Conservation (phyloP, 1,284 basidiomycete species). For the Boletus sp. region DNA sequence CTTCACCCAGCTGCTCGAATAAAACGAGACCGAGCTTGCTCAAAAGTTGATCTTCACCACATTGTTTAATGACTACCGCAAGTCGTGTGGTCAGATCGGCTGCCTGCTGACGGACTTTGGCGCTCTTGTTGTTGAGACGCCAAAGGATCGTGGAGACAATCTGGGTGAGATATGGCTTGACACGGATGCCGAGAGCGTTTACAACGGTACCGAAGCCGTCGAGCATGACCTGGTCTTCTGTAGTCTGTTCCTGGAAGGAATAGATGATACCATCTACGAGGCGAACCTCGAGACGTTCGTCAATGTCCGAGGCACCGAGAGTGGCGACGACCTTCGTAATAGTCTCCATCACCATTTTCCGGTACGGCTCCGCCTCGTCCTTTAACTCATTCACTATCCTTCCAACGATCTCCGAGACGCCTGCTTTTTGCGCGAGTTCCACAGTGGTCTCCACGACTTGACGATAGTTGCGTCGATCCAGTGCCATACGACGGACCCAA, state of each 20-base stretch:
- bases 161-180: conserved; percentile 97
- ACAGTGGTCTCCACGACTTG: conserved; percentile 99
- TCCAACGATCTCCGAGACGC: conserved; percentile 93
- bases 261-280: conserved; percentile 99
- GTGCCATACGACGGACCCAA: conserved; percentile 97
- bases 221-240: conserved; percentile 98
- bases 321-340: conserved; percentile 95
- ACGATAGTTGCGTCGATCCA: conserved; percentile 93
- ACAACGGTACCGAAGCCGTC: conserved; percentile 98
- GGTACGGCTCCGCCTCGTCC: conserved; percentile 93
- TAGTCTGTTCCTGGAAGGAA: conserved; percentile 98
- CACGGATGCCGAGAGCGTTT: conserved; percentile 93
- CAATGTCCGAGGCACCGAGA: conserved; percentile 93
- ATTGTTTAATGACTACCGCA: conserved; percentile 97
- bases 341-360: conserved; percentile 99
- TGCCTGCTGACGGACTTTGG: conserved; percentile 98
- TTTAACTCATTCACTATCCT: conserved; percentile 96
- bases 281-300: conserved; percentile 90
- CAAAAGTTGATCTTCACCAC: conserved; percentile 92
- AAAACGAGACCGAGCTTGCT: conserved; percentile 96
- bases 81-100: conserved; percentile 94
- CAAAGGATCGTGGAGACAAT: conserved; percentile 99
- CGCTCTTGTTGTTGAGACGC: conserved; percentile 99
- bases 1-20: conserved; percentile 98
- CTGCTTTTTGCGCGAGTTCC: conserved; percentile 94